A percentile compares a stretch with the other conserved stretches of the same genome.
Evolutionary conservation across 306 rosid species (phyloP).

Genomic region (Trifolium repens): DNA sequence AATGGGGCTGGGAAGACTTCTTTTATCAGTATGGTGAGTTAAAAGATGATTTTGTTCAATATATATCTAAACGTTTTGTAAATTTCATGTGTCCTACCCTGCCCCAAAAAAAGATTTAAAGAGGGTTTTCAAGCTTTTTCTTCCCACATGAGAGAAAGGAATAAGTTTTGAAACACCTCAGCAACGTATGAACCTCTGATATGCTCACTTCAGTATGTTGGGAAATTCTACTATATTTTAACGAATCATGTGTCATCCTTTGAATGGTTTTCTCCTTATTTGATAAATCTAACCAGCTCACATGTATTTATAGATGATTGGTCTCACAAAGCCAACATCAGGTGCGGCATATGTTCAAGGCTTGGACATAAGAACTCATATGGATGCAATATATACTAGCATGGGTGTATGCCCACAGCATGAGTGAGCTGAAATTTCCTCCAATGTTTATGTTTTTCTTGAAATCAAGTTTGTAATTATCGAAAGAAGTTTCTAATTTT

Average conservation of each 20-base stretch:
- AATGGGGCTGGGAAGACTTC: slow-evolving; percentile 98
- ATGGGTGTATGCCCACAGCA: slow-evolving; percentile 98
- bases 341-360: slow-evolving; percentile 82
- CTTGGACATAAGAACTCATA: slow-evolving; percentile 66
- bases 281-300: slow-evolving; percentile 28
- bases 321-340: slow-evolving; percentile 81
- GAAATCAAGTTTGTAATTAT: slow-evolving; percentile 8
- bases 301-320: slow-evolving; percentile 72
- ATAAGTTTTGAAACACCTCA: background rate
- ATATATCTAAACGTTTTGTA: background rate
- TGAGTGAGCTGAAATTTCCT: slow-evolving; percentile 65
- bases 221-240: slow-evolving; percentile 16
- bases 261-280: slow-evolving; percentile 24
- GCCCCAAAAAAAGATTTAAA: too few species aligned
- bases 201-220: slow-evolving; percentile 1
- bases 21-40: slow-evolving; percentile 90
- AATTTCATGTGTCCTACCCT: background rate
- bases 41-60: slow-evolving; percentile 9
- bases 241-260: slow-evolving; percentile 19
- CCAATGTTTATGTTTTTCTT: slow-evolving; percentile 12
- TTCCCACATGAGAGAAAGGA: background rate
- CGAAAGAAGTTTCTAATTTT: background rate
- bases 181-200: slow-evolving; percentile 12
- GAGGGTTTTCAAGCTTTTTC: background rate
- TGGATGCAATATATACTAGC: slow-evolving; percentile 78